Conservation (phyloP, 306 rosid genomes). For the Gillenia trifoliata region DNA sequence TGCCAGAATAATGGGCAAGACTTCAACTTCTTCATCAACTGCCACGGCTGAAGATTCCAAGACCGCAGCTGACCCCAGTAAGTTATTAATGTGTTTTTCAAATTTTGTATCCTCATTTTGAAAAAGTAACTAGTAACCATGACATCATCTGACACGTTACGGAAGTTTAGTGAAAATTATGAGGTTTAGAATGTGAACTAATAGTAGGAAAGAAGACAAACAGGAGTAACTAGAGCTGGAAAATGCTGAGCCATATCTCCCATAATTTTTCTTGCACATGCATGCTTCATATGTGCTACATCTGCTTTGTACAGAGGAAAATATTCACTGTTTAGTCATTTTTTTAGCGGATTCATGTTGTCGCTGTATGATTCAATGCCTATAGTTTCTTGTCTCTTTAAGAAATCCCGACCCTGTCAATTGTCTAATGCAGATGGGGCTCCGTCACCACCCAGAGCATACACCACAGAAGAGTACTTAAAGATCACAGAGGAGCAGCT, state of each 20-base stretch:
- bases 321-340: background rate
- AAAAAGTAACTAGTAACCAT: slow-evolving; percentile 6
- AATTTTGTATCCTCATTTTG: background rate
- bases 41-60: slow-evolving; percentile 35
- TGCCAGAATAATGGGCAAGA: slow-evolving; percentile 24
- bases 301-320: background rate
- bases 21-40: slow-evolving; percentile 46
- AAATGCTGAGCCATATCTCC: background rate
- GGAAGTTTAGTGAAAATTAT: background rate
- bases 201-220: background rate
- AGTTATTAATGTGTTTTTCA: slow-evolving; percentile 27
- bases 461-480: slow-evolving; percentile 73
- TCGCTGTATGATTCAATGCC: background rate
- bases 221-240: background rate
- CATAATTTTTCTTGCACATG: background rate
- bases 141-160: background rate
- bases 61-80: slow-evolving; percentile 60
- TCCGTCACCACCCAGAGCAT: slow-evolving; percentile 41
- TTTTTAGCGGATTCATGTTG: background rate
- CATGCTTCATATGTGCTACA: background rate
- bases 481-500: slow-evolving; percentile 87
- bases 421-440: slow-evolving; percentile 42
- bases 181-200: background rate
- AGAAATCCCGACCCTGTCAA: slow-evolving; percentile 9
- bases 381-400: background rate